Evolutionary conservation across 306 rosid genomes (phyloP).

Genomic region (Lathyrus tuberosus): DNA sequence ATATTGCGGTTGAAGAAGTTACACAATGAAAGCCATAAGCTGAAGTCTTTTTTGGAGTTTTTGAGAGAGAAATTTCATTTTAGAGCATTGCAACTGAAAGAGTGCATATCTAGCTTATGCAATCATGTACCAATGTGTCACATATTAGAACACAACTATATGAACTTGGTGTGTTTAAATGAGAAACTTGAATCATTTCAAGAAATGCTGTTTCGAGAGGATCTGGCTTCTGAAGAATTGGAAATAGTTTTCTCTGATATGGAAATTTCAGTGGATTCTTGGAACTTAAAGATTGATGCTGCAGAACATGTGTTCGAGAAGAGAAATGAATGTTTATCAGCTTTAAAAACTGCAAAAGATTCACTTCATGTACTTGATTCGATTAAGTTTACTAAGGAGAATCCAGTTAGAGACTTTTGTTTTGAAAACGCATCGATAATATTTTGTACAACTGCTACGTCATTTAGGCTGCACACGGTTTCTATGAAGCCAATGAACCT

Average conservation of each 20-base stretch:
- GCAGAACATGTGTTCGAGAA: constrained; percentile 1
- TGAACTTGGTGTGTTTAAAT: background rate
- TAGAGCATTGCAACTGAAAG: background rate
- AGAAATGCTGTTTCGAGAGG: constrained; percentile 21
- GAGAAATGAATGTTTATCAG: constrained; percentile 48
- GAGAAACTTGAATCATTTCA: constrained; percentile 2
- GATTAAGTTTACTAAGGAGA: constrained; percentile 2
- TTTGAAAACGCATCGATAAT: constrained; percentile 56
- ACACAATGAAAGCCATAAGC: background rate
- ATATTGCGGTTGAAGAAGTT: background rate
- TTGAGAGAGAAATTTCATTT: background rate
- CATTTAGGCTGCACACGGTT: constrained; percentile 47
- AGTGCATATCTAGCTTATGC: background rate
- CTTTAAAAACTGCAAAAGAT: constrained; percentile 36
- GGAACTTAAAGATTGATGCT: background rate
- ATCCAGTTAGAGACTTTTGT: constrained; percentile 46
- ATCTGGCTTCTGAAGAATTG: constrained; percentile 34
- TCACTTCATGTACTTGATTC: constrained; percentile 43
- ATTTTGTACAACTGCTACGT: constrained; percentile 65
- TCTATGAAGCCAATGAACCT: constrained; percentile 47
- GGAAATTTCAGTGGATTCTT: background rate
- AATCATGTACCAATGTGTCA: background rate
- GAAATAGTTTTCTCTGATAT: constrained; percentile 36
- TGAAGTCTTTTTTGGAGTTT: background rate
- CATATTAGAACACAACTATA: background rate